Base-by-base conservation (phyloP, 768 basidiomycete genomes). In the Lactarius deliciosus region DNA sequence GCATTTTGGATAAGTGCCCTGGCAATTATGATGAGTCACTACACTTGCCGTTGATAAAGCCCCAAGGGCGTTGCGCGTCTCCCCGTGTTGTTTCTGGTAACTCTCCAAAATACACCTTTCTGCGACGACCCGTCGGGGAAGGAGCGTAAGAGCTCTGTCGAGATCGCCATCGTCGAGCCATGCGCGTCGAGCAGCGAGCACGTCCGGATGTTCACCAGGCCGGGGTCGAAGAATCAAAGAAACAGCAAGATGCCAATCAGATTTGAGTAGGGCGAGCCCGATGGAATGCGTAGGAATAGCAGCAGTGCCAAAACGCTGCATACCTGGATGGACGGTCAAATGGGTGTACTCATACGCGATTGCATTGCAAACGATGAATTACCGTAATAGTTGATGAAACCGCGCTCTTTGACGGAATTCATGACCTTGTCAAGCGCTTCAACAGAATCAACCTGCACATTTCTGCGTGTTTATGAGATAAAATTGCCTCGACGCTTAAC, bases 331-430 rank as follows among this genome's bases (percentile, higher is more conserved):
- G 28, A 16, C 25, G 34, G 41, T 53, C 18, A 34, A 40, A 18
- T 57, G 20, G 43, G 47, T 20, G 22, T 54, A 5, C 5, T 18
- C 18, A 45, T 40, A 18, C 13, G 13, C 18, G 34, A 58, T 32
- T 25, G 25, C 1, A 58, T 32, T 25, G 25, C 1, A 32, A 41
- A 34, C 1, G 25, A 38, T 25, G 3, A 53, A 73, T 64, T 77
- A 92, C 94, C 96, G 74, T 97, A 99, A 74, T 98, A 99, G 75
- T 99, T 99, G 75, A 99, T 93, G 77, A 98, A 99, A 0, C 97
- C 97, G 65, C 85, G 86, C 61, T 82, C 77, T 75, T 94, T 92
- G 60, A 98, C 81, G 18, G 85, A 89, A 40, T 82, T 80, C 81
- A 98, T 81, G 0, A 90, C 88, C 64, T 83, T 81, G 68, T 96